Percentiles rank a stretch among this genome's conserved stretches.
Conservation (phyloP, 371 early-diverging fungal species). For the Mucor velutinosus region DNA sequence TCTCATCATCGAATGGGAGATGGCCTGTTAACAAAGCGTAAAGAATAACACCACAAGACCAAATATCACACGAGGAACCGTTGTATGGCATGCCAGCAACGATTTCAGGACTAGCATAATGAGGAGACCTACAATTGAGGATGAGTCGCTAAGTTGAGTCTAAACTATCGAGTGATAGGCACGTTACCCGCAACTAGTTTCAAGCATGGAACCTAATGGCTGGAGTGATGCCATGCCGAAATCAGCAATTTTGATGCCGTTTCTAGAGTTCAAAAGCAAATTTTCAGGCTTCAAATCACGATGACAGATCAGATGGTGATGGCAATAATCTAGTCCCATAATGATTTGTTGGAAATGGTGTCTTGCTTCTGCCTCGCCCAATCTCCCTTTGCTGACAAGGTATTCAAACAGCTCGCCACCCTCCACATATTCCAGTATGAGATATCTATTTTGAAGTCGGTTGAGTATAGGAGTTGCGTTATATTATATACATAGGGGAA, state of each 20-base stretch:
- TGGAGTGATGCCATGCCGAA: constrained; percentile 87
- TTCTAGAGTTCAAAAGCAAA: constrained; percentile 82
- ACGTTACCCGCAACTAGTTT: constrained; percentile 76
- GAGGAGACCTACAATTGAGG: constrained; percentile 66
- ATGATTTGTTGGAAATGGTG: constrained; percentile 95
- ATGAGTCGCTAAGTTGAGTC: neutral
- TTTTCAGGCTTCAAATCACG: constrained; percentile 98
- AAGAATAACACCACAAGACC: constrained; percentile 79
- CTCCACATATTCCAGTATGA: constrained; percentile 53
- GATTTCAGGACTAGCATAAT: constrained; percentile 95
- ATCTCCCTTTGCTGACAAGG: constrained; percentile 47
- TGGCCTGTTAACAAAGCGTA: constrained; percentile 76
- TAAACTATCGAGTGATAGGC: neutral
- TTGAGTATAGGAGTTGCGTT: neutral
- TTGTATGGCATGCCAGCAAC: constrained; percentile 76
- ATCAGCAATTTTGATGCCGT: constrained; percentile 84
- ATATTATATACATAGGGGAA: constrained; percentile 3
- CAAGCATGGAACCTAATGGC: constrained; percentile 70
- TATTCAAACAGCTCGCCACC: constrained; percentile 57
- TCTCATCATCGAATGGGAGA: constrained; percentile 86
- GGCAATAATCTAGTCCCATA: constrained; percentile 92
- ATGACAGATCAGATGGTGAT: constrained; percentile 72
- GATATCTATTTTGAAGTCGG: constrained; percentile 24
- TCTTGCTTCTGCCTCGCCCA: constrained; percentile 83
- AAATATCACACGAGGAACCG: constrained; percentile 80